These are phyloP conservation scores for Claviceps humidiphila DNA, from an alignment of 2,329 filamentous ascomycete species.

Conservation along the genomic window DNA sequence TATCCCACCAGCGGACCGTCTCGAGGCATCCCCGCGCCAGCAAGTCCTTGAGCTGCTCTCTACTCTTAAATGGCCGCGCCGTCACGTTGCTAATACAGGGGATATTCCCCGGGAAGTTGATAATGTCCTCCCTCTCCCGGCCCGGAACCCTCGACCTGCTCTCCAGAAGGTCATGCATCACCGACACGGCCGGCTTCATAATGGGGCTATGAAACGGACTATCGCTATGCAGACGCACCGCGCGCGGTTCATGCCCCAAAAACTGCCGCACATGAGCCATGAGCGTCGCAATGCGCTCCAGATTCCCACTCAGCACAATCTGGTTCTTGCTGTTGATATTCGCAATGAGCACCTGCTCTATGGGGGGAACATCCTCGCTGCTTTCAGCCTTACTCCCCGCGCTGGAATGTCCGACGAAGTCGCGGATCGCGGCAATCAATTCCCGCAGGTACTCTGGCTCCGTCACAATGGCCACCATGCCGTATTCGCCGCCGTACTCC, in stretches of 20 bases:
- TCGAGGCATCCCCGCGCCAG: slow-evolving; percentile 75
- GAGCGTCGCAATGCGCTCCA: slow-evolving; percentile 68
- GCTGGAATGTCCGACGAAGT: slow-evolving; percentile 60
- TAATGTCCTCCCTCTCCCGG: slow-evolving; percentile 44
- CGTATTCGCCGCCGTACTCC: slow-evolving; percentile 66
- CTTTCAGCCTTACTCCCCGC: slow-evolving; percentile 56
- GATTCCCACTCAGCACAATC: slow-evolving; percentile 82
- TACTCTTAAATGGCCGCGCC: slow-evolving; percentile 61
- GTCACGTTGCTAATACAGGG: slow-evolving; percentile 81
- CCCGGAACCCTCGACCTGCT: slow-evolving; percentile 41
- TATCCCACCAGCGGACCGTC: slow-evolving; percentile 90
- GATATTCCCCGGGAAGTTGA: slow-evolving; percentile 62
- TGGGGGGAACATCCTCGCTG: slow-evolving; percentile 54
- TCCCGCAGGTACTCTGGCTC: slow-evolving; percentile 61
- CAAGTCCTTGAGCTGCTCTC: slow-evolving; percentile 63
- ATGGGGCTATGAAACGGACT: slow-evolving; percentile 85
- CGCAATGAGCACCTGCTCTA: slow-evolving; percentile 78
- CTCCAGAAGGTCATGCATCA: slow-evolving; percentile 57
- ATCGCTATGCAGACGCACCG: slow-evolving; percentile 75
- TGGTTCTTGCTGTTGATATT: slow-evolving; percentile 96
- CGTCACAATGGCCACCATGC: slow-evolving; percentile 88
- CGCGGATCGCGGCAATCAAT: slow-evolving; percentile 61
- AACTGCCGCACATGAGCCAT: slow-evolving; percentile 80
- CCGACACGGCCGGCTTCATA: slow-evolving; percentile 70
- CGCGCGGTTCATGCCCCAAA: slow-evolving; percentile 78